Percentiles rank a stretch among this genome's conserved stretches.
phyloP scores from a whole-genome alignment of 805 yeast genomes.

The Saturnispora gosingensis region DNA sequence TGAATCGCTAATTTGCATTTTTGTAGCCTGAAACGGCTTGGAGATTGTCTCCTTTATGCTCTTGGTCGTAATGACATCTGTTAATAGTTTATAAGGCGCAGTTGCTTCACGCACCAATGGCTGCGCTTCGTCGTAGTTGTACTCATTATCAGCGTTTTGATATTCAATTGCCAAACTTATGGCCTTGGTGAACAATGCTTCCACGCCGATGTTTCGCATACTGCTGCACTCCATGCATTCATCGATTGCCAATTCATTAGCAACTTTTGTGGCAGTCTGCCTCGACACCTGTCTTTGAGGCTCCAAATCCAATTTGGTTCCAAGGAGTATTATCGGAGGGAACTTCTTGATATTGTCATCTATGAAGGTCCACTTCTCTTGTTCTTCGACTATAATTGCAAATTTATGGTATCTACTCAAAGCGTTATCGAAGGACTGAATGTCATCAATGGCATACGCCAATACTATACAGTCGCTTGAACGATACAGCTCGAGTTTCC shows the following conservation, averaged over 20 bases:
- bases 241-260: constrained; percentile 21
- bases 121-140: background rate
- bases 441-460: constrained; percentile 40
- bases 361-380: constrained; percentile 1
- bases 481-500: constrained; percentile 12
- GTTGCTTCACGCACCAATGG: background rate
- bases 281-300: constrained; percentile 63
- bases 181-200: constrained; percentile 53
- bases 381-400: constrained; percentile 24
- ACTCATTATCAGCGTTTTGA: constrained; percentile 9
- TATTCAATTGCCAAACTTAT: constrained; percentile 11
- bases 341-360: constrained; percentile 5
- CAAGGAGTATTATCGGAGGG: constrained; percentile 43
- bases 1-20: background rate
- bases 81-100: background rate
- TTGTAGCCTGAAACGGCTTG: background rate
- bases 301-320: constrained; percentile 70
- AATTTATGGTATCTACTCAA: constrained; percentile 20
- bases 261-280: constrained; percentile 24
- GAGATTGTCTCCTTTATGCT: background rate
- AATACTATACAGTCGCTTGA: constrained; percentile 41
- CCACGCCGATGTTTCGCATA: constrained; percentile 64
- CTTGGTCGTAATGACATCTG: background rate
- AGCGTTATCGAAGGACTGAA: constrained; percentile 11
- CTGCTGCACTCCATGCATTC: constrained; percentile 71